Conservation (phyloP, 345 rosid species). For the Citrus glauca region DNA sequence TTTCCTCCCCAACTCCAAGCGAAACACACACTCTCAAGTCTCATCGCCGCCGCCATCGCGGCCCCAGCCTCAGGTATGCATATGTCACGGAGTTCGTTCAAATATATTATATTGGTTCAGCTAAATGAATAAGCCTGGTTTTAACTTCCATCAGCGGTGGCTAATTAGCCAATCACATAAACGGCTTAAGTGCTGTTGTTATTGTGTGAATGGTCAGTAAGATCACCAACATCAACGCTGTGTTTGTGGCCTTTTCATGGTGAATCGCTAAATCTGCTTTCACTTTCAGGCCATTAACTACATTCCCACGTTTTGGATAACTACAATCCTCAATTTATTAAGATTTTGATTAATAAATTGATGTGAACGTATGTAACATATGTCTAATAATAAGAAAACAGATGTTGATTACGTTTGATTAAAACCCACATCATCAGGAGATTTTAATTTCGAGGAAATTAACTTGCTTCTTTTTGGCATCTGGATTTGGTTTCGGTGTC, state of each 20-base stretch:
- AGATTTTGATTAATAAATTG: too few relatives aligned
- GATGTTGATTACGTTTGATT: too few relatives aligned
- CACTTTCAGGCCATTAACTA: conserved; percentile 32
- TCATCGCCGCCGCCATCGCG: too few relatives aligned
- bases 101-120: background rate
- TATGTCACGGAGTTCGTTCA: background rate
- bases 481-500: background rate
- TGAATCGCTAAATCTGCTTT: conserved; percentile 20
- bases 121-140: background rate
- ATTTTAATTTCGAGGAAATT: too few relatives aligned
- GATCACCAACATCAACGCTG: conserved; percentile 35
- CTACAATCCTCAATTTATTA: too few relatives aligned
- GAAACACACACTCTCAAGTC: too few relatives aligned
- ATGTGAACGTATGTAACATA: too few relatives aligned
- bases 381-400: too few relatives aligned
- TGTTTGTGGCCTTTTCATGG: conserved; percentile 21
- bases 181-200: conserved; percentile 20
- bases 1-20: background rate
- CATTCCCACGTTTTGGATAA: background rate
- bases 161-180: conserved; percentile 47
- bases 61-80: too few relatives aligned
- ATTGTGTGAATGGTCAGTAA: conserved; percentile 64
- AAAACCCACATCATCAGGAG: too few relatives aligned
- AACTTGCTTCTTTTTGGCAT: background rate
- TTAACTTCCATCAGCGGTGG: conserved; percentile 23